Evolutionary conservation across 345 rosid genomes (phyloP).

Genomic region (Populus ilicifolia): DNA sequence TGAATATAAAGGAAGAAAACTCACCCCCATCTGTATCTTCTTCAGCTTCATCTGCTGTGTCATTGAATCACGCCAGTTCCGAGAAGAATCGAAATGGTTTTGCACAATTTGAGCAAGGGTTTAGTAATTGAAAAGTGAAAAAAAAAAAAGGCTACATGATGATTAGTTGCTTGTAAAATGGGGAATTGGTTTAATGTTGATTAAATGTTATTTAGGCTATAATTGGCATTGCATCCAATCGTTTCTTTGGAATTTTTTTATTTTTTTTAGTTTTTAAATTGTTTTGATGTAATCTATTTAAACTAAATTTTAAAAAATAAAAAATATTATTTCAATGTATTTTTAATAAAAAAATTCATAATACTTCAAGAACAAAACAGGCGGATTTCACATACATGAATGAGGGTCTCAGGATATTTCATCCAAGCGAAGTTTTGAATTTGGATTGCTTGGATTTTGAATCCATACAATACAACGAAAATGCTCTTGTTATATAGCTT

Average conservation of each 20-base stretch:
- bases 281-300: too few relatives aligned
- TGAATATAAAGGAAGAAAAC: constrained; percentile 27
- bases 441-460: background rate
- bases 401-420: background rate
- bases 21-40: constrained; percentile 37
- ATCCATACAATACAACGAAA: background rate
- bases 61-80: constrained; percentile 44
- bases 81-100: constrained; percentile 88
- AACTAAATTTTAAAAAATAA: too few relatives aligned
- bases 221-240: too few relatives aligned
- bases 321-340: too few relatives aligned
- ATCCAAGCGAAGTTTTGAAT: background rate
- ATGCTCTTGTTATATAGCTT: background rate
- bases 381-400: constrained; percentile 2
- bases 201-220: constrained; percentile 30
- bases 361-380: too few relatives aligned
- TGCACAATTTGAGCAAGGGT: constrained; percentile 54
- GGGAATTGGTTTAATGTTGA: constrained; percentile 15
- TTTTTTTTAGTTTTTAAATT: too few relatives aligned
- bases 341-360: too few relatives aligned
- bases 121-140: too few relatives aligned
- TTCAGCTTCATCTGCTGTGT: constrained; percentile 37
- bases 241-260: too few relatives aligned
- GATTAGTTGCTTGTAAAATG: constrained; percentile 6
- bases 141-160: background rate